These are phyloP conservation scores for Pelargonium myrrhifolium DNA, from an alignment of 441 rosid species.

Conservation along the genomic window DNA sequence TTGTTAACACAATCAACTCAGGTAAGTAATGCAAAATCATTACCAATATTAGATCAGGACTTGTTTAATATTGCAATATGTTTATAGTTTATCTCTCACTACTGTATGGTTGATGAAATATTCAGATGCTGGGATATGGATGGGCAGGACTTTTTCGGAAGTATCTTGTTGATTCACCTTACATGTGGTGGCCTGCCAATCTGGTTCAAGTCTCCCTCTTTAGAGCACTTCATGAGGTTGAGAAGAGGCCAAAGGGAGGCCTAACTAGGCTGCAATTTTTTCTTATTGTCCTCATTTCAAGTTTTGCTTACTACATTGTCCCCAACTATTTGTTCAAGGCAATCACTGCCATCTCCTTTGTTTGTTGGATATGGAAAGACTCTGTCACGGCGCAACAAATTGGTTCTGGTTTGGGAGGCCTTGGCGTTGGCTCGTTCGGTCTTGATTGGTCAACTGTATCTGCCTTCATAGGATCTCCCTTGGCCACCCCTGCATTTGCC, in stretches of 20 bases:
- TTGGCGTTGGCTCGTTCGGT: slow-evolving; percentile 70
- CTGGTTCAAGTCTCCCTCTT: slow-evolving; percentile 74
- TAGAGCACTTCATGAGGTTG: slow-evolving; percentile 69
- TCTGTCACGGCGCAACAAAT: slow-evolving; percentile 53
- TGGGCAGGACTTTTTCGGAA: slow-evolving; percentile 79
- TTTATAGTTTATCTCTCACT: too few relatives aligned
- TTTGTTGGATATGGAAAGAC: slow-evolving; percentile 70
- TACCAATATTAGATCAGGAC: slow-evolving; percentile 12
- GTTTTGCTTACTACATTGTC: slow-evolving; percentile 66
- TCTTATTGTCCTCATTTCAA: slow-evolving; percentile 40
- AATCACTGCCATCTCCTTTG: slow-evolving; percentile 50
- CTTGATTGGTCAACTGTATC: slow-evolving; percentile 72
- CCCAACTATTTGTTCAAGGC: slow-evolving; percentile 69
- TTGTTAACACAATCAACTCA: too few relatives aligned
- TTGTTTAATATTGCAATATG: too few relatives aligned
- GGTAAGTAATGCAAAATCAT: too few relatives aligned
- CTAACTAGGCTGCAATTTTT: slow-evolving; percentile 62
- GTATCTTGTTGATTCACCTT: slow-evolving; percentile 73
- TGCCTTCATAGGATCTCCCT: slow-evolving; percentile 61
- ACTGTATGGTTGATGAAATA: too few relatives aligned
- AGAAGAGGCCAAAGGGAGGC: slow-evolving; percentile 47
- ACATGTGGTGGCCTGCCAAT: slow-evolving; percentile 87
- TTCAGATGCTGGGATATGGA: slow-evolving; percentile 76
- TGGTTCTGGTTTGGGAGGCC: slow-evolving; percentile 58
- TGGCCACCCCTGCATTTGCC: slow-evolving; percentile 57